phyloP scores from a whole-genome alignment of 106 monocot species.

The Acorus calamus region DNA sequence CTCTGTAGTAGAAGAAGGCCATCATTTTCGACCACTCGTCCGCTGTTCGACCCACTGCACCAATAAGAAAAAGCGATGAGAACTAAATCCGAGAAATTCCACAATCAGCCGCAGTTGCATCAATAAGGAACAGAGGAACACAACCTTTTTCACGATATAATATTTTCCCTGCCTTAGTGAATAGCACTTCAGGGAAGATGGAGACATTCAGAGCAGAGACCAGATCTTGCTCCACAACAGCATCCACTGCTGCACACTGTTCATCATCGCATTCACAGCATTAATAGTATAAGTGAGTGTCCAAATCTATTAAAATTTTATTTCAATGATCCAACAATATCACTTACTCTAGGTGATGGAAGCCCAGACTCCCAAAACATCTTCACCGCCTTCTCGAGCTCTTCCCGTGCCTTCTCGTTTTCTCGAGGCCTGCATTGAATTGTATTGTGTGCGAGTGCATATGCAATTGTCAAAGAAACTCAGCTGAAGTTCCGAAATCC shows the following conservation, averaged over 20 bases:
- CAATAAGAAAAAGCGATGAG: not conserved
- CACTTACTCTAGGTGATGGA: conserved; percentile 72
- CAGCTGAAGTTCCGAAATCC: not conserved
- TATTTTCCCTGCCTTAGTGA: conserved; percentile 91
- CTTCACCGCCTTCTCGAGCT: conserved; percentile 70
- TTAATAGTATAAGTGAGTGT: too few relatives aligned
- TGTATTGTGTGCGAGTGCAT: not conserved
- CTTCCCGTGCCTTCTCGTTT: conserved; percentile 56
- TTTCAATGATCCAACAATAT: too few relatives aligned
- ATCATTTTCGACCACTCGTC: conserved; percentile 93
- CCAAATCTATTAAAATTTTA: not conserved
- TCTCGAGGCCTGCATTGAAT: conserved; percentile 58
- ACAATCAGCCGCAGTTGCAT: not conserved
- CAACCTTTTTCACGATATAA: conserved; percentile 76
- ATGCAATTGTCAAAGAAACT: not conserved
- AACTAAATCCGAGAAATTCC: not conserved
- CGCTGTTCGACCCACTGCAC: conserved; percentile 58
- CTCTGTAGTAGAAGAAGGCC: conserved; percentile 95
- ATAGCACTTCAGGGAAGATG: conserved; percentile 67
- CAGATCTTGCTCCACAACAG: conserved; percentile 58
- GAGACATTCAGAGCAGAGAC: conserved; percentile 53
- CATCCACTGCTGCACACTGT: conserved; percentile 90
- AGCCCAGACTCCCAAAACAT: conserved; percentile 72
- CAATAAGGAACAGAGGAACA: not conserved
- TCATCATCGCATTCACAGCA: not conserved